Evolutionary conservation across 352 stramenopile species (phyloP), one percentile per base, ranked within the genome.

Genomic region (Pythium insidiosum): DNA sequence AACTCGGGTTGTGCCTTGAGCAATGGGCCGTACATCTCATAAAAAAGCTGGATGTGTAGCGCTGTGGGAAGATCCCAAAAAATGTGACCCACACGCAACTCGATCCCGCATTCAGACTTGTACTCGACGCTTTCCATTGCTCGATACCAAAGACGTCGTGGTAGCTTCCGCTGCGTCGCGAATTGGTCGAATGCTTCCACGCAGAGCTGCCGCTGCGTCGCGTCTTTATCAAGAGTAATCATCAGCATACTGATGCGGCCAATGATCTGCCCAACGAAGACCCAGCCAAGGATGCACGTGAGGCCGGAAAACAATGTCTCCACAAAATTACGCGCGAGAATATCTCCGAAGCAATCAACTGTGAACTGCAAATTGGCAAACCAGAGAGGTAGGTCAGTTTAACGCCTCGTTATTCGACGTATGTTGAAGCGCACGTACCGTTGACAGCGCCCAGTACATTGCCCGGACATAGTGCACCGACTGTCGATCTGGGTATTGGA

Each of bases 361-460:
- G 75, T 88, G 38, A 88, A 88, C 75, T 84, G 23, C 16, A 24
- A 45, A 16, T n/a, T n/a, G n/a, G n/a, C n/a, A 5, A 51, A 38
- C 28, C 18, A 33, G 10, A 48, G 21, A 21, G 6, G n/a, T 30
- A 29, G 19, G 9, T n/a, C n/a, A n/a, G n/a, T n/a, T n/a, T n/a
- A n/a, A n/a, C n/a, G n/a, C n/a, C n/a, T n/a, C n/a, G n/a, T n/a
- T n/a, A n/a, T n/a, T n/a, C n/a, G n/a, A n/a, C n/a, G n/a, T n/a
- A n/a, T n/a, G n/a, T n/a, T n/a, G n/a, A n/a, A n/a, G n/a, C n/a
- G n/a, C 4, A 71, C 67, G 38, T 63, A 87, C 74, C 39, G 75
- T 68, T 0, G 69, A 84, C 11, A 88, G 58, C 25, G 66, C 86
- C 75, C 75, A 88, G 20, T 88, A 88, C 53, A 88, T 72, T n/a